These are phyloP conservation scores for Lignosus rhinocerotis DNA, from an alignment of 1,284 basidiomycete species.

Conservation along the genomic window DNA sequence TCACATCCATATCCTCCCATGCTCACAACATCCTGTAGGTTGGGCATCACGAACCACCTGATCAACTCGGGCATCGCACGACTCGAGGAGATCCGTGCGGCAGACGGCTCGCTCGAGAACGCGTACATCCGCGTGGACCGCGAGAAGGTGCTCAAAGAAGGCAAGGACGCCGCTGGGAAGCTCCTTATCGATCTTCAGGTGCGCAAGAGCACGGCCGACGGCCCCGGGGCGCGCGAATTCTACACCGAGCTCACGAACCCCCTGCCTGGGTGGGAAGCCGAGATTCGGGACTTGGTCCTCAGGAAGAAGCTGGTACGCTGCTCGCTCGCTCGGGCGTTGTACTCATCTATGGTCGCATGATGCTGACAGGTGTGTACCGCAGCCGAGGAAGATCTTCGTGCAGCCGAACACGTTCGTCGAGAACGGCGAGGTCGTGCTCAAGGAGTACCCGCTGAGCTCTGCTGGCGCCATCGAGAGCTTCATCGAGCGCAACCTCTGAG, in stretches of 20 bases:
- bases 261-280: constrained; percentile 66
- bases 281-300: constrained; percentile 75
- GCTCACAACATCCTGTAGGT: constrained; percentile 38
- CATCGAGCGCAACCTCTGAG: constrained; percentile 66
- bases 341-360: neutral
- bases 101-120: constrained; percentile 61
- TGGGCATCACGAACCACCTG: constrained; percentile 80
- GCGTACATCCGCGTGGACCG: constrained; percentile 76
- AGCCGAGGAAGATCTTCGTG: constrained; percentile 82
- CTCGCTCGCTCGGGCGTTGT: neutral
- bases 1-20: neutral
- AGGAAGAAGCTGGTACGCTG: constrained; percentile 73
- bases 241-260: constrained; percentile 78
- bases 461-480: constrained; percentile 79
- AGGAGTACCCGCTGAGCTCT: constrained; percentile 73
- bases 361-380: constrained; percentile 6
- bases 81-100: constrained; percentile 65
- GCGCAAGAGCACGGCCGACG: constrained; percentile 82
- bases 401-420: constrained; percentile 76
- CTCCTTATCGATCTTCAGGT: constrained; percentile 79
- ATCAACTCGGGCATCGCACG: constrained; percentile 70
- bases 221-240: constrained; percentile 69
- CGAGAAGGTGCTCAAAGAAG: constrained; percentile 60
- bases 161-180: constrained; percentile 66
- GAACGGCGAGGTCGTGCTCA: constrained; percentile 66